These are phyloP conservation scores for Xanthoceras sorbifolium DNA, from an alignment of 345 rosid genomes.

Conservation along the genomic window DNA sequence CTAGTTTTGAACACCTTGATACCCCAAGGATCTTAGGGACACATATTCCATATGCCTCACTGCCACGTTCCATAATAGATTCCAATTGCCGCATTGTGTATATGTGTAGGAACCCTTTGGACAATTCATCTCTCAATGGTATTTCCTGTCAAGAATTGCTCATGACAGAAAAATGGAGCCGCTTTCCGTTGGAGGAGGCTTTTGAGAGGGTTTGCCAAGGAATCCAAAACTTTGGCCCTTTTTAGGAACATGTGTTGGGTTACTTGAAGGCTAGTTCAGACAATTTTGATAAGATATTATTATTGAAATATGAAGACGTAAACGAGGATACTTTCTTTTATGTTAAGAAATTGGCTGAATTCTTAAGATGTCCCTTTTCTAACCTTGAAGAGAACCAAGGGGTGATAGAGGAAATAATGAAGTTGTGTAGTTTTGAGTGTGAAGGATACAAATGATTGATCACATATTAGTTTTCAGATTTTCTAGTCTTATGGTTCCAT, in stretches of 20 bases:
- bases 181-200: conserved; percentile 9
- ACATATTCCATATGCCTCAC: conserved; percentile 23
- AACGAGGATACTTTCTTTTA: conserved; percentile 5
- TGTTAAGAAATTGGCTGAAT: conserved; percentile 32
- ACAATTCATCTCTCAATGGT: conserved; percentile 31
- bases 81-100: conserved; percentile 29
- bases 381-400: conserved; percentile 26
- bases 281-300: conserved; percentile 14
- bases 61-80: conserved; percentile 6
- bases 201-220: conserved; percentile 36
- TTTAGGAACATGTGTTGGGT: conserved; percentile 30
- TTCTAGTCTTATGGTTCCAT: too few relatives aligned
- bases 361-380: conserved; percentile 34
- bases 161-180: neutral
- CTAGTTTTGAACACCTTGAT: neutral
- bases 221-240: conserved; percentile 20
- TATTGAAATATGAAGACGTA: conserved; percentile 36
- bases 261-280: conserved; percentile 26
- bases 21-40: conserved; percentile 18
- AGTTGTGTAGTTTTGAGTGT: conserved; percentile 42
- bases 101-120: conserved; percentile 29
- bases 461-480: too few relatives aligned
- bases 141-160: conserved; percentile 9
- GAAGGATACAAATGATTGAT: too few relatives aligned
- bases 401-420: conserved; percentile 28